These are phyloP conservation scores for Ogataea neopini DNA, from an alignment of 805 yeast genomes.

Conservation along the genomic window DNA sequence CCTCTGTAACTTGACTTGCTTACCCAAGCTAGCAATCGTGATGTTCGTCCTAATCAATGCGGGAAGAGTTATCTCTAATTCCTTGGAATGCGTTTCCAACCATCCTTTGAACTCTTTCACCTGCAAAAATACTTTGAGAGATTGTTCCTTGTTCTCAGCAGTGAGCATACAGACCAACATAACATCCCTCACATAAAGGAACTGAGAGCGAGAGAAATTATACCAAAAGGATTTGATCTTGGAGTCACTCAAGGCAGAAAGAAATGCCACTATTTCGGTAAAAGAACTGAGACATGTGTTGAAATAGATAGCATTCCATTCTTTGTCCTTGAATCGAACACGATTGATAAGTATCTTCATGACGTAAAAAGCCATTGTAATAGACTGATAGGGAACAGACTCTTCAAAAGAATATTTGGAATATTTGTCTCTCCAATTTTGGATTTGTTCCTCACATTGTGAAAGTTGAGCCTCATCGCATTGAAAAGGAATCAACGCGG, in stretches of 20 bases:
- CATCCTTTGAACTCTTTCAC: constrained; percentile 11
- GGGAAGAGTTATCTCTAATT: constrained; percentile 8
- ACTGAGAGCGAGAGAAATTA: constrained; percentile 13
- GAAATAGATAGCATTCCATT: constrained; percentile 10
- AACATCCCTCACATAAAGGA: constrained; percentile 9
- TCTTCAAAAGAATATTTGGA: constrained; percentile 6
- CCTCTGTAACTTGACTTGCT: constrained; percentile 8
- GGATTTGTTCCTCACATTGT: not conserved
- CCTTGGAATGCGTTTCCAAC: constrained; percentile 13
- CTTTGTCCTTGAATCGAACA: not conserved
- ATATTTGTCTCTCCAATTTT: constrained; percentile 5
- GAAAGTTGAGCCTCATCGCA: not conserved
- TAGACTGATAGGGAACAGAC: constrained; percentile 8
- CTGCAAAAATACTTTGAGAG: constrained; percentile 7
- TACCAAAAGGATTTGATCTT: constrained; percentile 11
- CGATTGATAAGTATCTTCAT: constrained; percentile 8
- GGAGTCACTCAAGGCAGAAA: constrained; percentile 1
- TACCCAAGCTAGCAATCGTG: constrained; percentile 13
- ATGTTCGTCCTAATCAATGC: constrained; percentile 12
- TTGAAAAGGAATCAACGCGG: not conserved
- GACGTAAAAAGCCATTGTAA: constrained; percentile 3
- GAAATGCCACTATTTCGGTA: constrained; percentile 6
- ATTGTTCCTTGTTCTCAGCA: constrained; percentile 12
- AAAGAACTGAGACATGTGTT: constrained; percentile 1
- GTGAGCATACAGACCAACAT: constrained; percentile 11